A percentile compares a stretch with the other conserved stretches of the same genome.
Conservation (phyloP, 2,329 filamentous ascomycete species). For the Raffaelea albimanens region DNA sequence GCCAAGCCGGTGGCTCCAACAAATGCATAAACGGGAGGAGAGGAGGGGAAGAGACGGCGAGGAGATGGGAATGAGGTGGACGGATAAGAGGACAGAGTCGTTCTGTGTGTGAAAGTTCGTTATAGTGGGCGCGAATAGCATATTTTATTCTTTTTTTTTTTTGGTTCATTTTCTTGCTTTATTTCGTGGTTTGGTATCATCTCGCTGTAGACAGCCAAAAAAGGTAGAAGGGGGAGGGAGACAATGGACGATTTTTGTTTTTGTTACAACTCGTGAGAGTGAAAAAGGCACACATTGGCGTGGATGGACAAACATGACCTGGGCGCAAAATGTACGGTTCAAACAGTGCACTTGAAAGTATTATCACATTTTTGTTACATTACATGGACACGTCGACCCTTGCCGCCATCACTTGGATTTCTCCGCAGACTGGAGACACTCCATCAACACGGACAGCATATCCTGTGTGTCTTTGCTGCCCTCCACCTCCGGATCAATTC, state of each 20-base stretch:
- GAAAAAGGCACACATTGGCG: too few species aligned
- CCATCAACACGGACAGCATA: conserved; percentile 43
- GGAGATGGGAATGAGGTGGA: too few species aligned
- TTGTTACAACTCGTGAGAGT: too few species aligned
- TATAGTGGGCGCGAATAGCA: not conserved
- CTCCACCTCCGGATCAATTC: conserved; percentile 38
- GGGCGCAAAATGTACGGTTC: too few species aligned
- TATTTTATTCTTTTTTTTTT: not conserved
- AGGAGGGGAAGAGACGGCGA: too few species aligned
- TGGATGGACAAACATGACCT: too few species aligned
- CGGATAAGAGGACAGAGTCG: not conserved
- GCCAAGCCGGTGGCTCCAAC: conserved; percentile 58
- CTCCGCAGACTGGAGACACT: conserved; percentile 30
- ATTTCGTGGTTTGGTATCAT: not conserved
- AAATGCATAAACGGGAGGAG: conserved; percentile 5
- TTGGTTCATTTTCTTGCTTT: not conserved
- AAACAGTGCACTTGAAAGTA: too few species aligned
- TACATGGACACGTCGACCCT: too few species aligned
- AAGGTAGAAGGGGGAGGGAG: too few species aligned
- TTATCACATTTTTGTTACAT: too few species aligned
- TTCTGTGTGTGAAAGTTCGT: not conserved
- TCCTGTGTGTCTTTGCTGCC: conserved; percentile 49
- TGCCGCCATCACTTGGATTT: conserved; percentile 1
- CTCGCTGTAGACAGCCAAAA: not conserved
- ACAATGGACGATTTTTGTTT: too few species aligned